A percentile compares a stretch with the other conserved stretches of the same genome.
These are phyloP conservation scores for Aspergillus caelatus DNA, from an alignment of 2,329 filamentous ascomycete genomes.

Conservation along the genomic window DNA sequence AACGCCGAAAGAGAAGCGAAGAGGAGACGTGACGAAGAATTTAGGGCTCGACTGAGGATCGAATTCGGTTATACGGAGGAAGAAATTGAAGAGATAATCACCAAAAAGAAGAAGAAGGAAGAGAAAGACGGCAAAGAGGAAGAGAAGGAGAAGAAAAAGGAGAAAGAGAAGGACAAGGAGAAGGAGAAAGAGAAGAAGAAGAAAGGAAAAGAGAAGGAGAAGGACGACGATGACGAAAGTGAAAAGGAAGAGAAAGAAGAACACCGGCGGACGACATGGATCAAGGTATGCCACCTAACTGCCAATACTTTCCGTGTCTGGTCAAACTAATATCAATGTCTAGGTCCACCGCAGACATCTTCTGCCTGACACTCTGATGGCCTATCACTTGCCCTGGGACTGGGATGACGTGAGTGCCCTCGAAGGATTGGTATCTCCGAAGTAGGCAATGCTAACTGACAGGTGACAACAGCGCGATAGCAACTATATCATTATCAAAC, in stretches of 20 bases:
- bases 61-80: constrained; percentile 46
- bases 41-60: constrained; percentile 39
- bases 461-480: constrained; percentile 52
- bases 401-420: constrained; percentile 47
- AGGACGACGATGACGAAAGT: constrained; percentile 26
- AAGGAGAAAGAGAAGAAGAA: constrained; percentile 37
- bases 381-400: constrained; percentile 51
- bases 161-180: constrained; percentile 33
- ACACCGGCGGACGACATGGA: constrained; percentile 41
- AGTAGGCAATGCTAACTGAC: constrained; percentile 6
- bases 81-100: constrained; percentile 46
- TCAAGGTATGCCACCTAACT: constrained; percentile 39
- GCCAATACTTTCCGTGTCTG: background rate
- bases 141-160: constrained; percentile 43
- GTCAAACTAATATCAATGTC: constrained; percentile 12
- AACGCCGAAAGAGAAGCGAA: constrained; percentile 37
- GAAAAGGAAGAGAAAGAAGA: constrained; percentile 26
- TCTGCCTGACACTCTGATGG: constrained; percentile 48
- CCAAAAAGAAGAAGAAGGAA: constrained; percentile 40
- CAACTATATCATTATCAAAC: constrained; percentile 72
- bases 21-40: constrained; percentile 34
- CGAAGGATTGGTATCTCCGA: background rate
- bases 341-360: constrained; percentile 51
- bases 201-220: constrained; percentile 28
- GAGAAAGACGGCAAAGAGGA: constrained; percentile 24